Evolutionary conservation across 208 protist species (phyloP).

Genomic region (Polymyxa betae): DNA sequence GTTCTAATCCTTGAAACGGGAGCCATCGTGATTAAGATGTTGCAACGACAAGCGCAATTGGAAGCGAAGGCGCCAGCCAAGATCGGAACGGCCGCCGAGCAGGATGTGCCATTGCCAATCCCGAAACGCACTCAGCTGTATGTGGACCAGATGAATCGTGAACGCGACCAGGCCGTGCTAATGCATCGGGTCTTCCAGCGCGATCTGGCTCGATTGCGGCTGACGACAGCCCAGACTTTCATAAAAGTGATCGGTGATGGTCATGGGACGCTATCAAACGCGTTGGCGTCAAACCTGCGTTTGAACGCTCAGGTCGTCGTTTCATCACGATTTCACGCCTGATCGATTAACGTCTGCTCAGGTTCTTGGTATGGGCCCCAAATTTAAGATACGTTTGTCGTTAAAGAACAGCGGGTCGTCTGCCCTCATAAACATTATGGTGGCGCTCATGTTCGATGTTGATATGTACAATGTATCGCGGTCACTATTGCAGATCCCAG

Average conservation of each 20-base stretch:
- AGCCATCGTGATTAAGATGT: constrained; percentile 84
- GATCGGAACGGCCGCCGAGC: constrained; percentile 82
- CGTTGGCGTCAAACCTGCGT: constrained; percentile 60
- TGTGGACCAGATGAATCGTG: constrained; percentile 85
- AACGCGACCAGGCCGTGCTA: constrained; percentile 76
- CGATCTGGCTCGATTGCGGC: constrained; percentile 83
- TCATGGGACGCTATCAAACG: constrained; percentile 56
- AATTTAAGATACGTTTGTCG: constrained; percentile 82
- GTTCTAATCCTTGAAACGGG: constrained; percentile 83
- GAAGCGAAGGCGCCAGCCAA: background rate
- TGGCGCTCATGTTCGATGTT: constrained; percentile 75
- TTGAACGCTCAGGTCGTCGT: constrained; percentile 69
- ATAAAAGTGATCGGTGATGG: constrained; percentile 77
- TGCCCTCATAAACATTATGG: constrained; percentile 69
- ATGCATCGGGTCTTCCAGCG: constrained; percentile 88
- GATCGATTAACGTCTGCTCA: too few species aligned
- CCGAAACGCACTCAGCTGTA: constrained; percentile 88
- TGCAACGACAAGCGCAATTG: constrained; percentile 81
- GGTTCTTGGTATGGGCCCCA: constrained; percentile 86
- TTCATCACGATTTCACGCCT: too few species aligned
- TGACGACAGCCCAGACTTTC: constrained; percentile 84
- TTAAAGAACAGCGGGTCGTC: constrained; percentile 79
- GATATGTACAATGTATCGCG: constrained; percentile 75
- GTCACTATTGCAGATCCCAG: constrained; percentile 42
- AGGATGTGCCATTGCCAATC: constrained; percentile 86